Base-by-base conservation (phyloP, 768 basidiomycete genomes). In the Chalciporus chontae region DNA sequence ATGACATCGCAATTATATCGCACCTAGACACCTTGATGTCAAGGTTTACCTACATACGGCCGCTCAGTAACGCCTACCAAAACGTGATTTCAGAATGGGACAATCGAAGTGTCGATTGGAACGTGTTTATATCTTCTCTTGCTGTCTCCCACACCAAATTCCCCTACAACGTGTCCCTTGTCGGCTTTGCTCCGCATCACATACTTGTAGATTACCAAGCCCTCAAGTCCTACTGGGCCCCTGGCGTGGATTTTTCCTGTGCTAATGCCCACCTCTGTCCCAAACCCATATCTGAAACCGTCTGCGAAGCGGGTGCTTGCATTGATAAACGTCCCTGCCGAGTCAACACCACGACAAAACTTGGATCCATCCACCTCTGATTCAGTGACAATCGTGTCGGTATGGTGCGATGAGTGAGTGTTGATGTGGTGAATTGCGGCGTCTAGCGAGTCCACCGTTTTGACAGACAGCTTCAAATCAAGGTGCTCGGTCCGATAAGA, bases 201-300 rank as follows among this genome's bases (percentile, higher is more conserved):
- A 69, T 97, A 99, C 72, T 98, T 98, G 77, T 99, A 98, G 50
- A 85, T 96, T 36, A 94, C 88, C 55, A 96, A 73, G 2, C 93
- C 93, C 56, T 97, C 91, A 45, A 97, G 74, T 0, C 95, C 95
- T 1, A 98, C 95, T 0, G 96, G 96, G 3, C 96, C 96, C 37
- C 95, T 77, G 14, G 96, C 94, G 63, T 99, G 96, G 48, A 96
- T 95, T 63, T 90, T 84, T 1, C 95, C 94, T 0, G 96, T 99
- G 66, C 88, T 90, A 61, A 99, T 96, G 8, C 96, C 96, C 0
- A 99, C 95, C 69, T 98, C 96, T 5, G 96, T 94, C 3, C 96
- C 96, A 57, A 96, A 94, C 0, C 96, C 96, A 64, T 93, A 98
- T 52, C 95, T 72, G 70, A 94, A 96, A 11, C 96, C 95, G 67